Percentiles rank a stretch among this genome's conserved stretches.
phyloP scores from a whole-genome alignment of 2,329 filamentous ascomycete species.

The Diplodia corticola region DNA sequence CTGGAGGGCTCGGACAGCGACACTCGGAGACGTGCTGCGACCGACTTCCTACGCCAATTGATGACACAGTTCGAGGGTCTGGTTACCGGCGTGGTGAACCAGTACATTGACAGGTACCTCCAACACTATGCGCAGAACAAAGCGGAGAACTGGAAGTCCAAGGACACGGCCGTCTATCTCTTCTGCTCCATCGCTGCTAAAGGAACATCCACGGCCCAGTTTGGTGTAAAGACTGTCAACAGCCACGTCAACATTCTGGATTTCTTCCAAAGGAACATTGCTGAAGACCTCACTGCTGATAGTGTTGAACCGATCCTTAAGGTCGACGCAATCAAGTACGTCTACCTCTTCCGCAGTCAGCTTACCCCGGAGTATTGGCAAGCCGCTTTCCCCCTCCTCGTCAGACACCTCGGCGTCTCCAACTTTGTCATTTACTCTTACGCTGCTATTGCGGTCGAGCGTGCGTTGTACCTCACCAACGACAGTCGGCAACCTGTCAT shows the following conservation, averaged over 20 bases:
- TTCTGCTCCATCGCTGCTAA: constrained; percentile 94
- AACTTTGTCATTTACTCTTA: constrained; percentile 99
- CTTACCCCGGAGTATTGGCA: constrained; percentile 91
- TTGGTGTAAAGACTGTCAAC: constrained; percentile 91
- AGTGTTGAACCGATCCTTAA: constrained; percentile 81
- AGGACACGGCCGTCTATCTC: constrained; percentile 96
- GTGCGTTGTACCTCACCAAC: constrained; percentile 81
- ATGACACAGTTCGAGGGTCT: constrained; percentile 83
- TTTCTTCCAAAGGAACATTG: constrained; percentile 92
- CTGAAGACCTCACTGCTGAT: constrained; percentile 77
- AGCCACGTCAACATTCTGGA: constrained; percentile 78
- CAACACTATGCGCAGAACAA: constrained; percentile 68
- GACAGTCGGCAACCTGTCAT: constrained; percentile 77
- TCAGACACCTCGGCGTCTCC: constrained; percentile 83
- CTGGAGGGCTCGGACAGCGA: constrained; percentile 95
- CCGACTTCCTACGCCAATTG: constrained; percentile 87
- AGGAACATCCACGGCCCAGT: constrained; percentile 79
- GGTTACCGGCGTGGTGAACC: constrained; percentile 83
- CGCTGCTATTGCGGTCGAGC: constrained; percentile 93
- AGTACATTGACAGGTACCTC: constrained; percentile 85
- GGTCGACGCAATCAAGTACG: constrained; percentile 96
- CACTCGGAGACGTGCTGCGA: constrained; percentile 86
- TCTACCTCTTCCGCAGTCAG: constrained; percentile 95
- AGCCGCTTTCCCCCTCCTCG: constrained; percentile 81
- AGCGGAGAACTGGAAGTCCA: constrained; percentile 83